Percentiles rank a stretch among this genome's conserved stretches.
Evolutionary conservation across 768 basidiomycete species (phyloP).

Genomic region (Mycena haematopus): DNA sequence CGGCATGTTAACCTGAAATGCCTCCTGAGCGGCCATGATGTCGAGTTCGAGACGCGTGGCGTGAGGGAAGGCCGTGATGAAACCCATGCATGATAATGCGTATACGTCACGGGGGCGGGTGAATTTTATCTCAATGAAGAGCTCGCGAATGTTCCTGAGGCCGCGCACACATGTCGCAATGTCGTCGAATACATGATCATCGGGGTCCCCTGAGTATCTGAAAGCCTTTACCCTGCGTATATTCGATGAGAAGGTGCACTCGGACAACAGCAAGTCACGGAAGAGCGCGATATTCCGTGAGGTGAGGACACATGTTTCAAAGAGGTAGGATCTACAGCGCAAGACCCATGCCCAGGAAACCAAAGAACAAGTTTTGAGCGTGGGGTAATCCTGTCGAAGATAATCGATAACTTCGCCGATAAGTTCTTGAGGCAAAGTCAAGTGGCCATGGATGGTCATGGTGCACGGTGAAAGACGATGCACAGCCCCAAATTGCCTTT

Average conservation of each 20-base stretch:
- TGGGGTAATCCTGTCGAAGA: neutral
- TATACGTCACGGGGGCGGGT: no score
- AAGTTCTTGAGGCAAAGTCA: neutral
- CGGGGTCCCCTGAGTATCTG: neutral
- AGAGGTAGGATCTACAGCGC: slow-evolving; percentile 46
- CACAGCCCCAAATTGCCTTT: no score
- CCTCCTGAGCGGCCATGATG: no score
- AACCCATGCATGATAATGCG: neutral
- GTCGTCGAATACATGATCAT: neutral
- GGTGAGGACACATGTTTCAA: slow-evolving; percentile 25
- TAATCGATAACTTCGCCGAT: neutral
- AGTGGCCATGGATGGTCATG: neutral
- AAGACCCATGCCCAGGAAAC: slow-evolving; percentile 49
- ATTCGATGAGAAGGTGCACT: neutral
- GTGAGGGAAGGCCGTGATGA: neutral
- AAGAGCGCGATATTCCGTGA: neutral
- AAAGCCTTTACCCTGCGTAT: neutral
- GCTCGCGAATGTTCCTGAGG: neutral
- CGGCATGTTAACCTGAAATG: neutral
- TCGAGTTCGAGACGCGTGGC: neutral
- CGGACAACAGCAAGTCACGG: neutral
- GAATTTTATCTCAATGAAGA: no score
- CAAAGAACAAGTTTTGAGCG: slow-evolving; percentile 38
- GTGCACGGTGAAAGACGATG: neutral
- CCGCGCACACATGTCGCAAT: neutral